phyloP scores from a whole-genome alignment of 2,329 filamentous ascomycete genomes.

The Trichoderma cornu-damae region DNA sequence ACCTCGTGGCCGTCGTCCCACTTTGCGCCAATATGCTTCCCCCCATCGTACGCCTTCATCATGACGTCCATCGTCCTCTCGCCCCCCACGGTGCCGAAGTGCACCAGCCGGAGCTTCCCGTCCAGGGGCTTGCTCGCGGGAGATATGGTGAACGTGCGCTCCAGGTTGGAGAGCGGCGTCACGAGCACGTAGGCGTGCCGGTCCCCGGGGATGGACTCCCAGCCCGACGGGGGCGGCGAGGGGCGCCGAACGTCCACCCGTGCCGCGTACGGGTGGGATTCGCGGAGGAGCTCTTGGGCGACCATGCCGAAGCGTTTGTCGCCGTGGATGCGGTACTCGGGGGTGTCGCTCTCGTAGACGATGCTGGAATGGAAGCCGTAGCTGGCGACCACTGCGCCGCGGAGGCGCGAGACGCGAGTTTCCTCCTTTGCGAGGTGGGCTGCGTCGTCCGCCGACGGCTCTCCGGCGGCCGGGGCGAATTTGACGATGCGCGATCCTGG shows the following conservation, averaged over 20 bases:
- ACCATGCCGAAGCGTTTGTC: constrained; percentile 78
- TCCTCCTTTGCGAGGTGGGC: constrained; percentile 26
- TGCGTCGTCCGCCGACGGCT: not conserved
- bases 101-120: constrained; percentile 63
- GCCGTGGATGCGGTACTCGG: constrained; percentile 72
- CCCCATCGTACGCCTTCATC: constrained; percentile 56
- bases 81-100: constrained; percentile 64
- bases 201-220: constrained; percentile 32
- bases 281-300: constrained; percentile 64
- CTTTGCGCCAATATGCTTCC: constrained; percentile 49
- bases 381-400: constrained; percentile 79
- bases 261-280: constrained; percentile 48
- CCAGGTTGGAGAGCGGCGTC: constrained; percentile 73
- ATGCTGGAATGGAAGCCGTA: constrained; percentile 87
- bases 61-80: constrained; percentile 72
- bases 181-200: constrained; percentile 72
- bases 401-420: constrained; percentile 40
- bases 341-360: constrained; percentile 86
- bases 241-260: constrained; percentile 34
- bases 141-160: constrained; percentile 76
- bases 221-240: constrained; percentile 1
- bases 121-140: constrained; percentile 67
- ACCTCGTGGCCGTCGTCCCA: constrained; percentile 57
- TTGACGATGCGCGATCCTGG: constrained; percentile 48
- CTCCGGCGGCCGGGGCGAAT: constrained; percentile 21